Evolutionary conservation across 306 rosid genomes (phyloP).

Genomic region (Malus sylvestris): DNA sequence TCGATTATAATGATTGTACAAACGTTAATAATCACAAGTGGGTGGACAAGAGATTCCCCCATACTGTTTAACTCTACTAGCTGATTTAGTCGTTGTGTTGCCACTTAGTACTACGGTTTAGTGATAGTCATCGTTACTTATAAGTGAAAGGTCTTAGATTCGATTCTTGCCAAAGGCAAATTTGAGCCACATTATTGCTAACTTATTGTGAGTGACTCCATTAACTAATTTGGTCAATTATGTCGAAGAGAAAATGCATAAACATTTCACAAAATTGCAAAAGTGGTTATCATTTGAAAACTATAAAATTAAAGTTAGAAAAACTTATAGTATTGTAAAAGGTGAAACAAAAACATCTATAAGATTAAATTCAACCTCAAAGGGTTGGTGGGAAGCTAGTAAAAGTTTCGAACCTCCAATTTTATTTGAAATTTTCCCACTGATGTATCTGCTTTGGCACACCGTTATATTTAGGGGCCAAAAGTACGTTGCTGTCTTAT

Average conservation of each 20-base stretch:
- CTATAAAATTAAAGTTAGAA: neutral
- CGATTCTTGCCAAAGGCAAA: rapidly evolving
- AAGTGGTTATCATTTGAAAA: neutral
- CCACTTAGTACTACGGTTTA: too few species aligned
- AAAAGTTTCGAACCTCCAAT: neutral
- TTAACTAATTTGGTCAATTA: neutral
- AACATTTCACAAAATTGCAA: neutral
- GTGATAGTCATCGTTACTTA: too few species aligned
- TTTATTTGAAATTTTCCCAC: too few species aligned
- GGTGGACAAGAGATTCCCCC: too few species aligned
- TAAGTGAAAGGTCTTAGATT: too few species aligned
- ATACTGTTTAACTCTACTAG: too few species aligned
- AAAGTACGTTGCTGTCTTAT: too few species aligned
- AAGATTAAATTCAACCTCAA: too few species aligned
- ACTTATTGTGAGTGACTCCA: neutral
- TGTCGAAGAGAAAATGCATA: neutral
- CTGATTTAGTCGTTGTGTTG: too few species aligned
- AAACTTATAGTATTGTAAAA: neutral
- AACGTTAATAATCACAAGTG: too few species aligned
- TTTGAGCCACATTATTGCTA: too few species aligned
- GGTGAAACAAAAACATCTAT: neutral
- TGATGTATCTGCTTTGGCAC: neutral
- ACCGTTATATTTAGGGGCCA: neutral
- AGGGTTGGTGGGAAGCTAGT: too few species aligned
- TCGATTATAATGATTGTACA: neutral